Evolutionary conservation across 148 eudicot genomes (phyloP).

Genomic region (Persicaria maculosa): DNA sequence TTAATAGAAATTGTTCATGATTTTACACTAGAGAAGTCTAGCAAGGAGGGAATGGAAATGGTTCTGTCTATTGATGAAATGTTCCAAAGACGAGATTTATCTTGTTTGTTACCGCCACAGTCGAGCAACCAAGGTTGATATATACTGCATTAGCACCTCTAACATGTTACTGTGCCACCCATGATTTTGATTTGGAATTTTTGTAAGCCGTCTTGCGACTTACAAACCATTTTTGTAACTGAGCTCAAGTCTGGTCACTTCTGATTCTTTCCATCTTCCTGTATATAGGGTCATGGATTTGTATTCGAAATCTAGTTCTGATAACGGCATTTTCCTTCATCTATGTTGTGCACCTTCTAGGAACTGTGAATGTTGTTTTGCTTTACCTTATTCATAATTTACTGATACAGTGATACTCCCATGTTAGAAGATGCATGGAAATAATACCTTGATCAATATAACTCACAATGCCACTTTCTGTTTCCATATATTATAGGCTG

Average conservation of each 20-base stretch:
- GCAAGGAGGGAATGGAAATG: conserved; percentile 17
- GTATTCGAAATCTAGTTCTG: neutral
- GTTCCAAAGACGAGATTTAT: conserved; percentile 14
- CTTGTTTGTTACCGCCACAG: neutral
- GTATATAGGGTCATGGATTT: neutral
- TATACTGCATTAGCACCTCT: neutral
- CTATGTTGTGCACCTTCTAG: neutral
- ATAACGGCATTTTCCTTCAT: neutral
- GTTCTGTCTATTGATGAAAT: conserved; percentile 21
- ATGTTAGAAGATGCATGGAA: too few species aligned
- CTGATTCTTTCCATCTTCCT: neutral
- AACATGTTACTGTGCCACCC: neutral
- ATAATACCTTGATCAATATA: too few species aligned
- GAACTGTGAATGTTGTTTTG: neutral
- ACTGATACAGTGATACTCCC: neutral
- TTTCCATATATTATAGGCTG: neutral
- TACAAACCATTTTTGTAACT: neutral
- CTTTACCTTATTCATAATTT: neutral
- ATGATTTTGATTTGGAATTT: neutral
- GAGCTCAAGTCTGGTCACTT: neutral
- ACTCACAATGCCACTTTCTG: neutral
- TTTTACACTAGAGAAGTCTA: conserved; percentile 27
- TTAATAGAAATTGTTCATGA: conserved; percentile 47
- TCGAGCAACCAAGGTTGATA: conserved; percentile 10
- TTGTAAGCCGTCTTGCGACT: neutral